These are phyloP conservation scores for Populus nigra DNA, from an alignment of 345 rosid species.

Conservation along the genomic window DNA sequence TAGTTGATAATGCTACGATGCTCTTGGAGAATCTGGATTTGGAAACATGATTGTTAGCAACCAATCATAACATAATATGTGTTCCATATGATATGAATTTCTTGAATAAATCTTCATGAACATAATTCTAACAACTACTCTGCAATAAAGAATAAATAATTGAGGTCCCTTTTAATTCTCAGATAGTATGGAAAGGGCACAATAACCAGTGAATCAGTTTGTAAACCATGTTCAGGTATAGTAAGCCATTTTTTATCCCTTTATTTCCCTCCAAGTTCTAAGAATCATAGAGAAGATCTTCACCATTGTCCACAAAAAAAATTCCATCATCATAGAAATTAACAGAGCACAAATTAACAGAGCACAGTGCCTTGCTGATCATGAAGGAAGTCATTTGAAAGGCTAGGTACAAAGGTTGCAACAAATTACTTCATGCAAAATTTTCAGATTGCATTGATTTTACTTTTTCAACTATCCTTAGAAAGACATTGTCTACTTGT, in stretches of 20 bases:
- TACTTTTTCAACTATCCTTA: background rate
- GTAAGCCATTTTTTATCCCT: background rate
- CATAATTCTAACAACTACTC: background rate
- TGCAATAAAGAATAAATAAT: background rate
- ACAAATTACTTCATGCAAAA: background rate
- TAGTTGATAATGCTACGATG: conserved; percentile 88
- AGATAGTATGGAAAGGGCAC: background rate
- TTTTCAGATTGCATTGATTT: background rate
- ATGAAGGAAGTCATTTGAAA: conserved; percentile 3
- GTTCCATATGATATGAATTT: background rate
- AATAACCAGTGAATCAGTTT: background rate
- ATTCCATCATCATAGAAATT: background rate
- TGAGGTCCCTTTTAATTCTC: background rate
- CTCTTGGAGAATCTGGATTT: conserved; percentile 80
- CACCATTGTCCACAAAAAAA: background rate
- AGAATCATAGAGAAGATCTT: background rate
- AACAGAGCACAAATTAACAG: background rate
- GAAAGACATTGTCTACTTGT: background rate
- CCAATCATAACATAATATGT: conserved; percentile 11
- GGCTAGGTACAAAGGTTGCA: background rate
- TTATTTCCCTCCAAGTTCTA: background rate
- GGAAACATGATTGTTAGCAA: conserved; percentile 6
- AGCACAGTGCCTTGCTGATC: background rate
- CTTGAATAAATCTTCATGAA: background rate
- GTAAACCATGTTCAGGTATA: background rate